Evolutionary conservation across 2,329 filamentous ascomycete species (phyloP), one percentile per base, ranked within the genome.

Genomic region (Hymenoscyphus fraxineus): DNA sequence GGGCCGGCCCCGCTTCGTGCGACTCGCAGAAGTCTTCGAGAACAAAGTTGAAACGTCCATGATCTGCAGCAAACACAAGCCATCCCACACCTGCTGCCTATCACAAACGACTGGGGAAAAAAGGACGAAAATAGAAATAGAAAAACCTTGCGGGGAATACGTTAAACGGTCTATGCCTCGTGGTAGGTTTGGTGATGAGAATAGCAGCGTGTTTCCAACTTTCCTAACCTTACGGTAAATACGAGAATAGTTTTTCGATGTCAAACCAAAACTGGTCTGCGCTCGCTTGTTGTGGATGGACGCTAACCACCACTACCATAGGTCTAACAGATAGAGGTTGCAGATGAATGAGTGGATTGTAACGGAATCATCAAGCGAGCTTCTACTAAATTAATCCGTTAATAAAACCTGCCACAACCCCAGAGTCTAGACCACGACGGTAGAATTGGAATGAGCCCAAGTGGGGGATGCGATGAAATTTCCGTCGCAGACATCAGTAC

Each of bases 41-140:
- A 51, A 51, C 44, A 51, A 35, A 51, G n/a, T 51, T 51, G 44
- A 51, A 51, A 51, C 44, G 44, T 51, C 44, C 19, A 51, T 51
- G 44, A 51, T 51, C 44, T 51, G 44, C 44, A 27, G 44, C 19
- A 51, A 51, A 51, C 44, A 19, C 44, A 51, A 51, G 44, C 44
- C 44, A 51, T 51, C 44, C 44, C 19, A 51, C 44, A 51, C 22
- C 44, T 51, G 22, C 44, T 51, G 22, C 10, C 44, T 22, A n/a
- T 10, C 4, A n/a, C 6, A 51, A 51, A 51, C 19, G 22, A 10
- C 6, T 22, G 44, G 19, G 15, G 19, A 51, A 51, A 51, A 51
- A 10, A 10, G n/a, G n/a, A 51, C 44, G 44, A 51, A 51, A 51
- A 51, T 51, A 51, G 44, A 51, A 51, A 51, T 27, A 27, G 44